These are phyloP conservation scores for Geosmithia putterillii DNA, from an alignment of 2,329 filamentous ascomycete genomes.

Conservation along the genomic window DNA sequence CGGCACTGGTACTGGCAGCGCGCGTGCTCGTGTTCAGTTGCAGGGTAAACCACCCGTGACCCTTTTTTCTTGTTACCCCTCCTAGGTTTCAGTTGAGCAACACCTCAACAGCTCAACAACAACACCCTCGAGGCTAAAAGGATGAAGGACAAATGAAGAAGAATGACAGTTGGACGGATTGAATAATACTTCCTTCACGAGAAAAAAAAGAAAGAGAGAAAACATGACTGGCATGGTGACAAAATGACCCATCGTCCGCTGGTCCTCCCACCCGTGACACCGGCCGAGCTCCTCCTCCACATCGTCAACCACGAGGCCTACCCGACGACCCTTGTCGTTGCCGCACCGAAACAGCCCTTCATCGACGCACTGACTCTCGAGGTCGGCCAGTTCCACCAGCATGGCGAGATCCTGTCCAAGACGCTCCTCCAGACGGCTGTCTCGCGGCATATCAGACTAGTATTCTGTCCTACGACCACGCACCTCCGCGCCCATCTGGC, in stretches of 20 bases:
- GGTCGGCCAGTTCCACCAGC: background rate
- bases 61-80: too few species aligned
- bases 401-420: slow-evolving; percentile 37
- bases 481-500: slow-evolving; percentile 68
- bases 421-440: slow-evolving; percentile 58
- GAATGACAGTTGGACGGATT: too few species aligned
- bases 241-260: slow-evolving; percentile 14
- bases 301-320: slow-evolving; percentile 43
- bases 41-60: too few species aligned
- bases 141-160: too few species aligned
- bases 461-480: slow-evolving; percentile 64
- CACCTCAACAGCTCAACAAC: too few species aligned
- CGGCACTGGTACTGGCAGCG: too few species aligned
- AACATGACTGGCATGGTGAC: slow-evolving; percentile 5
- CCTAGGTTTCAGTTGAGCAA: too few species aligned
- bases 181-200: too few species aligned
- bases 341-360: slow-evolving; percentile 53
- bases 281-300: slow-evolving; percentile 51
- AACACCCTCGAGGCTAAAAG: too few species aligned
- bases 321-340: slow-evolving; percentile 59
- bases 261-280: slow-evolving; percentile 39
- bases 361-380: slow-evolving; percentile 43
- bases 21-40: too few species aligned
- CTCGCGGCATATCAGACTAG: slow-evolving; percentile 55
- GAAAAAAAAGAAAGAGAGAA: background rate